Evolutionary conservation across 202 grass and related monocot genomes (phyloP).

Genomic region (Bolboschoenoplectus hybrid): DNA sequence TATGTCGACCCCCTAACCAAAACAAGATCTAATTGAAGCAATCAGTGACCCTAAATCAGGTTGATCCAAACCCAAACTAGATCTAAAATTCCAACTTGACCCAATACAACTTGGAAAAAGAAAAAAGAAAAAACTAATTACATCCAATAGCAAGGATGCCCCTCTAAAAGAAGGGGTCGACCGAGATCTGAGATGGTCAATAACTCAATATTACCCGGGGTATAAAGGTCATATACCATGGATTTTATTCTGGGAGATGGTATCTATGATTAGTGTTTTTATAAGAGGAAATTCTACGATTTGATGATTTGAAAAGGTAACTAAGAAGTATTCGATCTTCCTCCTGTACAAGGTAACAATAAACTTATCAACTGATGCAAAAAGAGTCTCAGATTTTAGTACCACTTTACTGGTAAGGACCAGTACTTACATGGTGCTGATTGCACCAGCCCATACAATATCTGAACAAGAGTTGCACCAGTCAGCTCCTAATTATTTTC

Average conservation of each 20-base stretch:
- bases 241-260: background rate
- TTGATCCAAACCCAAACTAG: background rate
- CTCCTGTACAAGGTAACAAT: background rate
- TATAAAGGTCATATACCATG: background rate
- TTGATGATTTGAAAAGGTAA: slow-evolving; percentile 15
- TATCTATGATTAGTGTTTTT: background rate
- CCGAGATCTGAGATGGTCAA: background rate
- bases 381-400: slow-evolving; percentile 30
- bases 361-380: slow-evolving; percentile 28
- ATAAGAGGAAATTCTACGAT: background rate
- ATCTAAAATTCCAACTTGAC: slow-evolving; percentile 9
- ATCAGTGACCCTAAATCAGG: slow-evolving; percentile 5
- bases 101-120: background rate
- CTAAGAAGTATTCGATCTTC: background rate
- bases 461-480: background rate
- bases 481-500: background rate
- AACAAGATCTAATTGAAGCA: slow-evolving; percentile 4
- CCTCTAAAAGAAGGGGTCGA: background rate
- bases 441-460: slow-evolving; percentile 7
- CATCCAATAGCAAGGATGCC: slow-evolving; percentile 5
- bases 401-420: slow-evolving; percentile 27
- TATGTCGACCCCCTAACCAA: background rate
- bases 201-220: background rate
- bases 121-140: background rate
- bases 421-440: slow-evolving; percentile 12